A percentile compares a stretch with the other conserved stretches of the same genome.
Evolutionary conservation across 805 yeast genomes (phyloP).

Genomic region (Yueomyces sp.): DNA sequence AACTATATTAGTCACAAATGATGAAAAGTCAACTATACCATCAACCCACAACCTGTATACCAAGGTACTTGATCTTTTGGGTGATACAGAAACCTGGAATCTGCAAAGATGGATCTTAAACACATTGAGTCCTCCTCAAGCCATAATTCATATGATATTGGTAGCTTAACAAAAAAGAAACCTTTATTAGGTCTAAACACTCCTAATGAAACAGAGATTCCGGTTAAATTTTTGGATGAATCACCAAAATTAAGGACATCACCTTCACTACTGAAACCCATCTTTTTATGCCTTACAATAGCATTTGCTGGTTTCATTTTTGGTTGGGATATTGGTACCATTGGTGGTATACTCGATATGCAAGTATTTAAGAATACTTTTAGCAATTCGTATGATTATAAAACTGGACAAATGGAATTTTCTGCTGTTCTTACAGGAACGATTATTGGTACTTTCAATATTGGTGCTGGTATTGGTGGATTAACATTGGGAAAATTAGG

Average conservation of each 20-base stretch:
- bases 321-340: conserved; percentile 68
- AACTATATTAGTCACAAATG: too few species aligned
- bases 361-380: conserved; percentile 38
- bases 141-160: too few species aligned
- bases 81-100: too few species aligned
- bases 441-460: conserved; percentile 42
- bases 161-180: background rate
- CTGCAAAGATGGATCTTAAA: too few species aligned
- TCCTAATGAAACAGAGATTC: background rate
- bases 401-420: conserved; percentile 16
- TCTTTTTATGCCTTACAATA: conserved; percentile 36
- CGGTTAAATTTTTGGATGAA: background rate
- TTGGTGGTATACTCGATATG: conserved; percentile 59
- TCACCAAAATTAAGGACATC: background rate
- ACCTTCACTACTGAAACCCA: conserved; percentile 3
- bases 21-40: too few species aligned
- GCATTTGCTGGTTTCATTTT: conserved; percentile 63
- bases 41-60: too few species aligned
- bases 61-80: too few species aligned
- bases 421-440: conserved; percentile 33
- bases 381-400: conserved; percentile 27
- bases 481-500: conserved; percentile 43
- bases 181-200: too few species aligned
- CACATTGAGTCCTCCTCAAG: too few species aligned
- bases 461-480: conserved; percentile 65